Evolutionary conservation across 345 rosid species (phyloP).

Genomic region (Murraya paniculata): DNA sequence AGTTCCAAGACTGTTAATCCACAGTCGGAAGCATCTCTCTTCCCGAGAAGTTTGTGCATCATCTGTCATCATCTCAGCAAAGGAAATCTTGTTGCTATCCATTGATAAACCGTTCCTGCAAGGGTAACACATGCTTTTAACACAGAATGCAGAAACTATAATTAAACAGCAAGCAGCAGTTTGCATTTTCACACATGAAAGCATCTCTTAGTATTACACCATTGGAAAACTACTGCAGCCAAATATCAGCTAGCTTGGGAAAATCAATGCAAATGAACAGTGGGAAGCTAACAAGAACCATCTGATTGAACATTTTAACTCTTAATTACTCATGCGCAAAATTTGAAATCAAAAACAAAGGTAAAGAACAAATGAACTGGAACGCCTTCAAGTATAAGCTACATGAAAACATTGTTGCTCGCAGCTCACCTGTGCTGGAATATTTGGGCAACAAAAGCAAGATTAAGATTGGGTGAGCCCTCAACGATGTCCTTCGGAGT

Average conservation of each 20-base stretch:
- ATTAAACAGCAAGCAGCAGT: not conserved
- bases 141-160: constrained; percentile 7
- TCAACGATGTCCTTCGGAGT: constrained; percentile 91
- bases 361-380: not conserved
- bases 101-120: constrained; percentile 83
- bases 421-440: constrained; percentile 77
- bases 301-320: not conserved
- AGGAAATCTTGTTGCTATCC: constrained; percentile 61
- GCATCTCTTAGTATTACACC: not conserved
- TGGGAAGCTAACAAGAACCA: not conserved
- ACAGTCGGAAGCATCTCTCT: constrained; percentile 96
- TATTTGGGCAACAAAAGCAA: constrained; percentile 94
- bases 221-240: not conserved
- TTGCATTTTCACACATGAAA: not conserved
- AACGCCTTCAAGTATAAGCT: not conserved
- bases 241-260: not conserved
- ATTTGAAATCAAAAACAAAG: not conserved
- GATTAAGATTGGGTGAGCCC: constrained; percentile 96
- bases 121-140: constrained; percentile 19
- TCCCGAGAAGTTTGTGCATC: constrained; percentile 91
- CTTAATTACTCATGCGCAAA: not conserved
- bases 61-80: constrained; percentile 98
- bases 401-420: not conserved
- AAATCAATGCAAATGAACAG: constrained; percentile 1
- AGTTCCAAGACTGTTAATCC: constrained; percentile 95